Base-by-base conservation (phyloP, 306 rosid genomes). In the Cercis canadensis region DNA sequence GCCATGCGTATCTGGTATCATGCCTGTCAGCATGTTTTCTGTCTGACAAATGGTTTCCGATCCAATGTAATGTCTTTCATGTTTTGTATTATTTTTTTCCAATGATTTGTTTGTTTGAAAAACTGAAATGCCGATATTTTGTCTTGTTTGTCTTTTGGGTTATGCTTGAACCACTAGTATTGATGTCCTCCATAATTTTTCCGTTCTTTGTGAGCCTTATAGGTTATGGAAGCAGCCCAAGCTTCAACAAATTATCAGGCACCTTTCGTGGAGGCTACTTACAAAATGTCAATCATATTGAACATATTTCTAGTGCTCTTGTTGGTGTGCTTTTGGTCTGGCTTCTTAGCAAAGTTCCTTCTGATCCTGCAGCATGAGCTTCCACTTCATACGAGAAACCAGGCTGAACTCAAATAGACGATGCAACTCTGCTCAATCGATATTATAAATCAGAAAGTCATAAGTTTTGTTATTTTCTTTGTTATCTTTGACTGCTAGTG, bases 161-260 rank as follows among this genome's bases (percentile, higher is more conserved):
- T 40, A 61, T 76, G 73, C 45, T 63, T 64, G 70, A 71, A 43
- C 74, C 29, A 16, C 46, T 10, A 41, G 33, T 41, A 32, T 70
- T 72, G n/a, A 6, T 75, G 74, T 6, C 40, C 21, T 47, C 53
- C 43, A 46, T 76, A 19, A 41, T 63, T 56, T 41, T 76, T 68
- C 33, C 59, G 67, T 67, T 65, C 29, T 19, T 66, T 61, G 62
- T 69, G 74, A 56, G 37, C 44, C 57, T 72, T 39, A 55, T 70
- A 91, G 99, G 95, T 94, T 57, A 87, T 91, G 99, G 99, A 91
- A 83, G 96, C 97, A 62, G 99, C 99, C 41, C 97, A 94, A 77
- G 92, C 99, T 68, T 91, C 97, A 8, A 83, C 97, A 3, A 85
- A 36, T 59, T 92, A 36, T 67, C 92, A 4, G 92, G 95, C 70